Percentiles rank a stretch among this genome's conserved stretches.
phyloP scores from a whole-genome alignment of 306 rosid genomes.

The Dryas octopetala region DNA sequence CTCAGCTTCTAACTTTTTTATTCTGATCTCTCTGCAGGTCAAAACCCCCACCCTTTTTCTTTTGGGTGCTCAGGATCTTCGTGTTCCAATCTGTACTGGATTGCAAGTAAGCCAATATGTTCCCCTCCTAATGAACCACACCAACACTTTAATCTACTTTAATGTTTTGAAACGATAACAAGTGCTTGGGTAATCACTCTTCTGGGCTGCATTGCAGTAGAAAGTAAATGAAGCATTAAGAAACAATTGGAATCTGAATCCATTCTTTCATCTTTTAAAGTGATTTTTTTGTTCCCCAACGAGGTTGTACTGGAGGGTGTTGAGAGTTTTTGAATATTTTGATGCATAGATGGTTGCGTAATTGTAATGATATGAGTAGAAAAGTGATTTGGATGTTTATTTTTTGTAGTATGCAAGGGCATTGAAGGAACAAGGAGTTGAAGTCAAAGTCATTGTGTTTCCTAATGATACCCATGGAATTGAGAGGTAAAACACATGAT shows the following conservation, averaged over 20 bases:
- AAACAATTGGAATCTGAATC: not conserved
- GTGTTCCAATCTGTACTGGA: constrained; percentile 36
- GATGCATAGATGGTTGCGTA: not conserved
- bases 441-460: constrained; percentile 63
- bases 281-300: not conserved
- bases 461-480: constrained; percentile 75
- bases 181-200: not conserved
- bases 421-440: constrained; percentile 68
- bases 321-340: not conserved
- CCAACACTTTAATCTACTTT: not conserved
- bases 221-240: not conserved
- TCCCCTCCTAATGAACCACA: not conserved
- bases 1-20: constrained; percentile 3
- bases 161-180: not conserved
- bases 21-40: constrained; percentile 48
- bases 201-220: not conserved
- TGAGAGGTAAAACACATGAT: constrained; percentile 54
- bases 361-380: not conserved
- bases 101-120: constrained; percentile 16
- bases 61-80: constrained; percentile 75
- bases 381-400: constrained; percentile 21
- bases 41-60: constrained; percentile 76
- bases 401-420: constrained; percentile 74
- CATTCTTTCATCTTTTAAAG: not conserved
- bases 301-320: not conserved